Evolutionary conservation across 2,329 filamentous ascomycete species (phyloP), one percentile per base, ranked within the genome.

Genomic region (Lachnellula suecica): DNA sequence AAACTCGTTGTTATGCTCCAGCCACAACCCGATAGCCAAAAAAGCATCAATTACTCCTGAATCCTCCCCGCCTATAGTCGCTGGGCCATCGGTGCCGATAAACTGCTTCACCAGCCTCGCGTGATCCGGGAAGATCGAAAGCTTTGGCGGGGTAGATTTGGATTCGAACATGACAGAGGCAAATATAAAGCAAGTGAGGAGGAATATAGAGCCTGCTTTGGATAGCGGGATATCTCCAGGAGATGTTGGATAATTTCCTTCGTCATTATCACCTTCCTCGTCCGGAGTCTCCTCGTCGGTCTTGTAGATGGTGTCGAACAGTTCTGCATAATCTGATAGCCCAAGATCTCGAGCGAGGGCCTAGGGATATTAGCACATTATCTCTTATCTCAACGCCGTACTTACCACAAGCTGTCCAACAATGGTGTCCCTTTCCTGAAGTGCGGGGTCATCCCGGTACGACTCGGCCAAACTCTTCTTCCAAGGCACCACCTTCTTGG

Each of bases 371-470:
- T 51, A 62, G 48, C 19, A 35, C 20, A 46, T 61, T 23, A 65
- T 59, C 23, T 20, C 17, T 0, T 43, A 44, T 41, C 29, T 40
- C 24, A 50, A 40, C 2, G 46, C n/a, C 11, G 20, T 22, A 75
- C 80, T 68, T 71, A 86, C 83, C 57, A 85, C 84, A 22, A 92
- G 71, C 63, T 91, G 85, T 0, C 88, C 88, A n/a, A 89, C 77
- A 43, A 88, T 79, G 6, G 81, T 79, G 56, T 89, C 83, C 52
- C 82, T 77, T 15, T 79, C 79, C 53, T 83, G 77, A 27, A 90
- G 70, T 37, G 77, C 71, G 37, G 84, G 77, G 13, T 88, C 79
- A 38, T 85, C 77, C 41, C 83, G 81, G 61, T 88, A 92, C 4
- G 79, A 77, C 58, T 84, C 79, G 44, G 82, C 78, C 60, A 83